phyloP scores from a whole-genome alignment of 1,284 basidiomycete species.

The Cutaneotrichosporon sp. region DNA sequence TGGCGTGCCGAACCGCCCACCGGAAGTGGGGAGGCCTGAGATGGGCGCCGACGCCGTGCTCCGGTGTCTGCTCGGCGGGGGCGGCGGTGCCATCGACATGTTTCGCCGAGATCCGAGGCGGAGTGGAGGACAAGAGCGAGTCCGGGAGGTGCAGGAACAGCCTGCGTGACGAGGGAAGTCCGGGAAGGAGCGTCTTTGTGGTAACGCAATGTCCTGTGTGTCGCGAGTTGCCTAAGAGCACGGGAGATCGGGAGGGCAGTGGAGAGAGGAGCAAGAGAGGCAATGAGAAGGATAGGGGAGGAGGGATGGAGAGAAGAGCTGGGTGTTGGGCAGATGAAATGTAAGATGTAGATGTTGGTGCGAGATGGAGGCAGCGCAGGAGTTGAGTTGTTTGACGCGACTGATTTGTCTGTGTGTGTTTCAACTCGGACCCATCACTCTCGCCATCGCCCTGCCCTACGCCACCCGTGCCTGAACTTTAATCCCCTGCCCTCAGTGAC shows the following conservation, averaged over 20 bases:
- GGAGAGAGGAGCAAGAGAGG: neutral
- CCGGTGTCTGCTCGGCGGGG: neutral
- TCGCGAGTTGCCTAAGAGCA: neutral
- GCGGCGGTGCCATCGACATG: slow-evolving; percentile 11
- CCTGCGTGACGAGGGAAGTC: neutral
- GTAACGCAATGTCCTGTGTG: neutral
- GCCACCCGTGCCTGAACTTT: neutral
- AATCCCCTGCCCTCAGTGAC: no score
- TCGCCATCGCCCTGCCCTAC: no score
- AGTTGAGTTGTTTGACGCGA: neutral
- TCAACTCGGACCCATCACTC: no score
- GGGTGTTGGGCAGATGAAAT: no score
- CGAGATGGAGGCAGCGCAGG: no score
- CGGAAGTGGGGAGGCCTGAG: neutral
- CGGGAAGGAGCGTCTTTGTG: neutral
- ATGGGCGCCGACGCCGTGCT: neutral
- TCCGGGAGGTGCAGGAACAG: neutral
- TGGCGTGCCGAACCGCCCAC: neutral
- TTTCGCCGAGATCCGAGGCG: neutral
- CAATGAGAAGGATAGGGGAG: neutral
- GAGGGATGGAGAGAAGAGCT: no score
- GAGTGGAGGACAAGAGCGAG: neutral
- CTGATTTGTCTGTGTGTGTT: no score
- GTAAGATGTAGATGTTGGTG: no score
- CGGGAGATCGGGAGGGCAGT: neutral